Conservation (phyloP, 495 filamentous ascomycete species). For the Hypoxylon fragiforme region DNA sequence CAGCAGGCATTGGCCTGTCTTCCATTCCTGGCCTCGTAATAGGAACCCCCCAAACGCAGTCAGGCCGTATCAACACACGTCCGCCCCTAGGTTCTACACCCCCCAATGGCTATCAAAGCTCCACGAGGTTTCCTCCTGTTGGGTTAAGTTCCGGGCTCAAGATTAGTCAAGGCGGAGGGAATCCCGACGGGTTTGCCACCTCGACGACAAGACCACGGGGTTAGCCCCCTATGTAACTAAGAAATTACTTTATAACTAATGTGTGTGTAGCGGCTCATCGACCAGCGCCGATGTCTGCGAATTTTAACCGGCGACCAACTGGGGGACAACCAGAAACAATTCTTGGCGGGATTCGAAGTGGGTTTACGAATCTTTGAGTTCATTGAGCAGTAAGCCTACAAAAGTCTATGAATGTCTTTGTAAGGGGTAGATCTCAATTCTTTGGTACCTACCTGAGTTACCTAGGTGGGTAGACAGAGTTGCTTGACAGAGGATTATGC, state of each 20-base stretch:
- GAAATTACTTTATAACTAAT: neutral
- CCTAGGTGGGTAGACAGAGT: too few species aligned
- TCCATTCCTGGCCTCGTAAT: slow-evolving; percentile 35
- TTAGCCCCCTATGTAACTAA: neutral
- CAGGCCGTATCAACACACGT: slow-evolving; percentile 10
- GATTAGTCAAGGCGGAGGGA: slow-evolving; percentile 19
- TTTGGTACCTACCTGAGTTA: too few species aligned
- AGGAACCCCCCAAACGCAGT: slow-evolving; percentile 28
- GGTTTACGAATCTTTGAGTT: slow-evolving; percentile 15
- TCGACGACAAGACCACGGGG: slow-evolving; percentile 29
- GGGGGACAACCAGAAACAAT: slow-evolving; percentile 15
- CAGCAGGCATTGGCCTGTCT: slow-evolving; percentile 29
- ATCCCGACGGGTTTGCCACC: slow-evolving; percentile 5
- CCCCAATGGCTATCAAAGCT: slow-evolving; percentile 17
- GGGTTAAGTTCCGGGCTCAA: slow-evolving; percentile 38
- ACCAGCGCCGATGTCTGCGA: slow-evolving; percentile 19
- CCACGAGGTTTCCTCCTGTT: slow-evolving; percentile 13
- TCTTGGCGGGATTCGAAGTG: slow-evolving; percentile 17
- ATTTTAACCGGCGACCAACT: slow-evolving; percentile 9
- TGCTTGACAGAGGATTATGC: too few species aligned
- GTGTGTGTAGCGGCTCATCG: slow-evolving; percentile 12
- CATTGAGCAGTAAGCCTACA: neutral
- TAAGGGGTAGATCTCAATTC: too few species aligned
- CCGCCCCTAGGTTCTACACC: neutral
- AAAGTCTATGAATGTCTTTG: too few species aligned